Evolutionary conservation across 352 stramenopile species (phyloP), one percentile per base, ranked within the genome.

Genomic region (Pilasporangium apinafurcum): DNA sequence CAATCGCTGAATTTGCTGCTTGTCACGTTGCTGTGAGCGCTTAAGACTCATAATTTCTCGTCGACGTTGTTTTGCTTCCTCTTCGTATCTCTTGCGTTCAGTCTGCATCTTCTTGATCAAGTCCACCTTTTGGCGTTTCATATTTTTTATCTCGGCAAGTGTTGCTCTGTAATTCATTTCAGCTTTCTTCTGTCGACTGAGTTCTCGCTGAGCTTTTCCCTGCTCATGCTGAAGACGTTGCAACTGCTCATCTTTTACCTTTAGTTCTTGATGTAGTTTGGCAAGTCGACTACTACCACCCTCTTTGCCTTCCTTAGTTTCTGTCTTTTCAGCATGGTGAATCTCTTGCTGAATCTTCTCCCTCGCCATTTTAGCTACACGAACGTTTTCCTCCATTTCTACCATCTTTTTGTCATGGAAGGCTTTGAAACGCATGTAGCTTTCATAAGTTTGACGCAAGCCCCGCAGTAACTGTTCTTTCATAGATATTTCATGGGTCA

Each of bases 61-160:
- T 5, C 76, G 68, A 7, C 83, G 68, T 27, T 81, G 63, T 29
- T 85, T 87, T 4, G 83, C 80, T 48, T 94, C 80, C 37, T 90
- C 69, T 62, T 92, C 73, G 33, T 85, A 91, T 10, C 75, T 59
- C 53, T 94, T 94, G 20, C 80, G 73, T 45, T 94, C 83, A 30
- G 80, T 68, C 39, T 89, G 65, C 77, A 94, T 94, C 47, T 92
- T 91, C 45, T 87, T 87, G 20, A 92, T 65, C 20, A 94, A 42
- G 20, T 94, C 83, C n/a, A 94, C 83, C 38, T 92, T 94, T 45
- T 94, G 83, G 5, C 79, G 59, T 62, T 94, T 94, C 83, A 94
- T 94, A 44, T 81, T 85, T 17, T 46, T 75, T 37, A 94, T 90
- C 54, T 94, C 83, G 8, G 75, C 72, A 5, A 71, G 88, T 26